Base-by-base conservation (phyloP, 1,284 basidiomycete species). In the Anthracocystis walkeri region DNA sequence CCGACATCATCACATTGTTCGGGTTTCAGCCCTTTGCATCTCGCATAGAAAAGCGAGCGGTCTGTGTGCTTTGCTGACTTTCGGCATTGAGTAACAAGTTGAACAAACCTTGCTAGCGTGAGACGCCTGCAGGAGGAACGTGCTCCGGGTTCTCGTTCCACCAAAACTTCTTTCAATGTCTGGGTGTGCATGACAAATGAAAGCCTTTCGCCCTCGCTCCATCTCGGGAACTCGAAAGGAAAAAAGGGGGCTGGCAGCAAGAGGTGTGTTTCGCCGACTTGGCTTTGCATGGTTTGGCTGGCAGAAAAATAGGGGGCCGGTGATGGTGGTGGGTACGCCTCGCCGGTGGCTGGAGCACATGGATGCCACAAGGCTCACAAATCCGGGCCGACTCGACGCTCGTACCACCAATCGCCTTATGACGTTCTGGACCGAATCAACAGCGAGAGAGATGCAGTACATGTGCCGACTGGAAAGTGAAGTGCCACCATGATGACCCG, bases 331-430 rank as follows among this genome's bases (percentile, higher is more conserved):
- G 29, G 27, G 12, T 25, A 33, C 60, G 8, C n/a, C 52, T 56
- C 41, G 29, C 56, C 52, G 56, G 41, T 59, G 25, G 44, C 44
- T n/a, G 20, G 33, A 31, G 25, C 66, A 68, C 60, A 68, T 63
- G 66, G 66, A 18, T 58, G 60, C 66, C 60, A 63, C 59, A 62
- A 50, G 59, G 52, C 55, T 20, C 16, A 3, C 50, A 41, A 63
- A 38, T 46, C 46, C 58, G 56, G 41, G 12, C 42, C 45, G 33
- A 53, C 1, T 8, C 54, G 31, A 44, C 40, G 16, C 4, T 23
- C 16, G 52, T 31, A 31, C 54, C 38, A 44, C 52, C 49, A 53
- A 23, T 41, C 16, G 14, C 21, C 38, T 40, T 20, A 53, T 41
- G 33, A 25, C 14, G 16, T 27, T 20, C 21, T 40, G 25, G 33